phyloP scores from a whole-genome alignment of 1,139 yeast species.

The Geotrichum cucujoidarum region DNA sequence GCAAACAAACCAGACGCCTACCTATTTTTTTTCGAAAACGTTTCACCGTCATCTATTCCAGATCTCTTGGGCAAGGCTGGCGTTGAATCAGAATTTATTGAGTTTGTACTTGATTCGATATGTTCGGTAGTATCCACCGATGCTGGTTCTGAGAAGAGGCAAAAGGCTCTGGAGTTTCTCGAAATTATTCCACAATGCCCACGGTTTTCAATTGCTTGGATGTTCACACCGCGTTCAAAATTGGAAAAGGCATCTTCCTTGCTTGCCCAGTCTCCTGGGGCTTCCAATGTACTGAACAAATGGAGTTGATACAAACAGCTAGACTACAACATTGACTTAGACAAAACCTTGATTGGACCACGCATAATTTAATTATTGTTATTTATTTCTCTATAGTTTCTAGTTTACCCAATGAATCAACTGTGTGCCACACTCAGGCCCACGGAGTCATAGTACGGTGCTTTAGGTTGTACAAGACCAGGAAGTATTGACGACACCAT shows the following conservation, averaged over 20 bases:
- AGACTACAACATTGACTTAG: too few relatives aligned
- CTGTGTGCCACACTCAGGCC: slow-evolving; percentile 16
- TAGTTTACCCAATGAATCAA: neutral
- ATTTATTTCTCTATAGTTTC: too few relatives aligned
- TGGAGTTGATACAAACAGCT: slow-evolving; percentile 13
- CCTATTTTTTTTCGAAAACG: slow-evolving; percentile 40
- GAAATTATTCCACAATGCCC: slow-evolving; percentile 18
- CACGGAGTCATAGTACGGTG: slow-evolving; percentile 16
- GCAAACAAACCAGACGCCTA: slow-evolving; percentile 37
- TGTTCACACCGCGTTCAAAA: slow-evolving; percentile 17
- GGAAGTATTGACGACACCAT: slow-evolving; percentile 19
- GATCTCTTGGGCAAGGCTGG: slow-evolving; percentile 47
- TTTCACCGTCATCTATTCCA: slow-evolving; percentile 23
- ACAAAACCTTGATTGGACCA: neutral
- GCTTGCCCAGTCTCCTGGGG: neutral
- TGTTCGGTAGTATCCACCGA: slow-evolving; percentile 11
- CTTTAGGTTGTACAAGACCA: slow-evolving; percentile 25
- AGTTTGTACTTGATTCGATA: slow-evolving; percentile 49
- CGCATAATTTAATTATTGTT: neutral
- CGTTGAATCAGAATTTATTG: slow-evolving; percentile 53
- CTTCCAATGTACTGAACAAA: neutral
- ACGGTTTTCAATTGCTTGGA: slow-evolving; percentile 21
- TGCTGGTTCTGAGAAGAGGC: slow-evolving; percentile 4
- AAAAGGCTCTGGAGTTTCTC: slow-evolving; percentile 17
- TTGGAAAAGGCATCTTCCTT: neutral